Evolutionary conservation across 108 stramenopile genomes (phyloP), one percentile per base, ranked within the genome.

Genomic region (Skeletonema grethae): DNA sequence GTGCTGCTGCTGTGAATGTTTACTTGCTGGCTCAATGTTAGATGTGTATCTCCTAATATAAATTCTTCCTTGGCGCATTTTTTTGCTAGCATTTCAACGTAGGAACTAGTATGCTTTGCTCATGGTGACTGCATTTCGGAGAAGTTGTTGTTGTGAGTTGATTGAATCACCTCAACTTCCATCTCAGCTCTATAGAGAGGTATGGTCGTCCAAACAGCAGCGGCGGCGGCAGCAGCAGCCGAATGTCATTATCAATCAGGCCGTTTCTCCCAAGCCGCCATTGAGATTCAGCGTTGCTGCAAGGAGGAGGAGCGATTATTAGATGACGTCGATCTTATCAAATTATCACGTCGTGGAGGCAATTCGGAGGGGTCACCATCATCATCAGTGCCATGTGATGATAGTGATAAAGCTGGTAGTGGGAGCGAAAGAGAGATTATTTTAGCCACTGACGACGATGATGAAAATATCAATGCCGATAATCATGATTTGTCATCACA

Each of bases 191-290:
- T n/a, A n/a, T n/a, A n/a, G n/a, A n/a, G n/a, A 28, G 25, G 1
- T 28, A 28, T 28, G 25, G 25, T 28, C 25, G 25, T 28, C 25
- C 0, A 28, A 43, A 4, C 41, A 43, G 15, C 63, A 4, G 53
- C 63, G 13, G 57, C 63, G 57, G 63, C 46, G 5, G 53, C 63
- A 4, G 57, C 57, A 24, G 63, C 63, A 25, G 63, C 63, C 57
- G 24, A 56, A 43, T 56, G 57, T 15, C 63, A 64, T 43, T 64
- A 64, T 6, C 57, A 59, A 57, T 11, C 57, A 15, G 63, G 63
- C 12, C 63, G 63, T 24, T 64, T 43, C 63, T 24, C 63, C 13
- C 63, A 25, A 12, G 63, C 63, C 48, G 63, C 63, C 63, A 43
- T 25, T 6, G 63, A 56, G 55, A 43, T 64, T 15, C 53, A 59